Evolutionary conservation across 306 rosid genomes (phyloP).

Genomic region (Dalbergia oliveri): DNA sequence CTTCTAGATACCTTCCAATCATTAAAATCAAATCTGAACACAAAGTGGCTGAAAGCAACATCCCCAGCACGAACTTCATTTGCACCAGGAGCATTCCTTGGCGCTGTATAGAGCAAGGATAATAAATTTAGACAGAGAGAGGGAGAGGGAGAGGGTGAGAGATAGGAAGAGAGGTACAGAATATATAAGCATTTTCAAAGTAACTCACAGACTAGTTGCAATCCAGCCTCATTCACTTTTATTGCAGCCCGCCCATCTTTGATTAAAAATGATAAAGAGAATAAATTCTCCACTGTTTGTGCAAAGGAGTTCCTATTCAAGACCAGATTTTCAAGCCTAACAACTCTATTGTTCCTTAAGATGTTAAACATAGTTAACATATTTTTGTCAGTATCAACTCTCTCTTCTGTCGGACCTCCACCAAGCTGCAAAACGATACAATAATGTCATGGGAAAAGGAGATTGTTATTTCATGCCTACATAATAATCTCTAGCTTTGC

Average conservation of each 20-base stretch:
- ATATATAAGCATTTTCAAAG: conserved; percentile 25
- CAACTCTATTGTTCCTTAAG: conserved; percentile 53
- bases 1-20: conserved; percentile 62
- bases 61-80: conserved; percentile 44
- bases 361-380: conserved; percentile 62
- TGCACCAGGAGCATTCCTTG: conserved; percentile 66
- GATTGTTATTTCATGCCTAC: neutral
- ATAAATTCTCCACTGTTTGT: conserved; percentile 63
- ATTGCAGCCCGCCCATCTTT: conserved; percentile 66
- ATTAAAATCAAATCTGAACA: conserved; percentile 60
- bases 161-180: no score
- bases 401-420: conserved; percentile 40
- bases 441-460: neutral
- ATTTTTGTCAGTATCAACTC: conserved; percentile 51
- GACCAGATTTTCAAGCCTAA: conserved; percentile 57
- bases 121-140: conserved; percentile 1
- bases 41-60: conserved; percentile 57
- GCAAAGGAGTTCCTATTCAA: conserved; percentile 66
- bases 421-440: conserved; percentile 47
- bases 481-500: conserved; percentile 3
- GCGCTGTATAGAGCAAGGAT: conserved; percentile 48
- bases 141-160: neutral
- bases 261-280: conserved; percentile 62
- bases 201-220: conserved; percentile 60
- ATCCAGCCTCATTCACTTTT: conserved; percentile 51